phyloP scores from a whole-genome alignment of 106 monocot species.

The Dendrobium huoshanense region DNA sequence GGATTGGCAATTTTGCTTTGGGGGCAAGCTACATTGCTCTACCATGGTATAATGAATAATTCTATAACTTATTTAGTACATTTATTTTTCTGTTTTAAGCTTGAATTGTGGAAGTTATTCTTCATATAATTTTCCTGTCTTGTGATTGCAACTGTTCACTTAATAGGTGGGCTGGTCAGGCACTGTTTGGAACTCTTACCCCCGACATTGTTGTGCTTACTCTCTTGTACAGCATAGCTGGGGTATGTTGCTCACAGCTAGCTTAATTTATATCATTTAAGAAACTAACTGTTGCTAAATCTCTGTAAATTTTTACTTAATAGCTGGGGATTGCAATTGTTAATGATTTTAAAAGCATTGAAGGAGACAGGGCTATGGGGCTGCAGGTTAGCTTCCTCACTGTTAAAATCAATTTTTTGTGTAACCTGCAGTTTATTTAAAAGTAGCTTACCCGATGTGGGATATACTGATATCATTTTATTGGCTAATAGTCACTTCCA shows the following conservation, averaged over 20 bases:
- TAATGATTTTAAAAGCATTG: conserved; percentile 96
- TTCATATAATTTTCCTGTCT: background rate
- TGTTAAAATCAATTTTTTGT: background rate
- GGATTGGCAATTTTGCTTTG: conserved; percentile 85
- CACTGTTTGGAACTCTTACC: conserved; percentile 89
- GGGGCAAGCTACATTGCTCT: conserved; percentile 86
- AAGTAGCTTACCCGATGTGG: background rate
- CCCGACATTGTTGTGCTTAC: conserved; percentile 88
- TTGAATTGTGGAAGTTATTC: background rate
- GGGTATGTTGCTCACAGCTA: conserved; percentile 37
- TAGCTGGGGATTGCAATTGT: conserved; percentile 95
- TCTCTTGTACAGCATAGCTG: conserved; percentile 89
- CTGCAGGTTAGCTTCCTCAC: conserved; percentile 55
- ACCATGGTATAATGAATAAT: conserved; percentile 61
- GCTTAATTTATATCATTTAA: background rate
- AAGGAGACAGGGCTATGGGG: conserved; percentile 81
- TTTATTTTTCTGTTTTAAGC: background rate
- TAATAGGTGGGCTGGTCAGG: conserved; percentile 96
- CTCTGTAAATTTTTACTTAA: conserved; percentile 3
- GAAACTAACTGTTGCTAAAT: background rate
- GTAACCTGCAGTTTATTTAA: background rate
- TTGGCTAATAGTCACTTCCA: conserved; percentile 69
- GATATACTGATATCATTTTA: background rate
- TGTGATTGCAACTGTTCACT: background rate
- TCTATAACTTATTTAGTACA: background rate